Evolutionary conservation across 164 flowering plant genomes (phyloP), one percentile per base, ranked within the genome.

Genomic region (Buxus sempervirens): DNA sequence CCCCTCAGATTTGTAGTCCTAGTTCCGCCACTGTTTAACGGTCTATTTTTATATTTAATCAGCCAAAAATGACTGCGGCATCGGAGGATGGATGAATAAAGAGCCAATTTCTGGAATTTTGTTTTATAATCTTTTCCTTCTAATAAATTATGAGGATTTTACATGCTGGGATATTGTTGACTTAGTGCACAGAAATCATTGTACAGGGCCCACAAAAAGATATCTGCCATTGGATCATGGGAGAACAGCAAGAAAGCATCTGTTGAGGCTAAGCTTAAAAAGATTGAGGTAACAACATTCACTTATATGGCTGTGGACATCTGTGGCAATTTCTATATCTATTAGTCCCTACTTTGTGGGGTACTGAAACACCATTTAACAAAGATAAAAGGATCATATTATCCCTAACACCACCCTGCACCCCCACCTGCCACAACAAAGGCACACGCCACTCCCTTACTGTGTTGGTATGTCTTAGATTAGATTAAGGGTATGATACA

Each of bases 161-260:
- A 15, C 6, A 59, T 36, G 25, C 66, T 63, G 49, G 51, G 27
- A 56, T 51, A 38, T 57, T 51, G 42, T 53, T 53, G 62, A 59
- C 69, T 59, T 27, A 48, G 27, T 16, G 16, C 58, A 24, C 48
- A 69, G 48, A 38, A 69, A 69, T 66, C 63, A 10, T 54, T 72
- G 54, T 64, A 70, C 87, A 92, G 97, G 81, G 92, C 94, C 12
- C 77, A 80, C 58, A 88, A 83, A 64, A 84, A 85, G 76, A 67
- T 85, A 36, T 82, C 94, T 28, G 58, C 67, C 21, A 74, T 90
- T 62, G 66, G 19, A 21, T 72, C 97, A 22, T 88, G 96, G 97
- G 97, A 92, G 69, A 90, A 87, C 77, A 72, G 81, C 76, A 82
- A 81, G 76, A 90, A 82, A 72, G 94, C 94, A 53, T 42, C 77